Percentiles rank a stretch among this genome's conserved stretches.
Evolutionary conservation across 2,329 filamentous ascomycete genomes (phyloP).

Genomic region (Talaromyces sp.): DNA sequence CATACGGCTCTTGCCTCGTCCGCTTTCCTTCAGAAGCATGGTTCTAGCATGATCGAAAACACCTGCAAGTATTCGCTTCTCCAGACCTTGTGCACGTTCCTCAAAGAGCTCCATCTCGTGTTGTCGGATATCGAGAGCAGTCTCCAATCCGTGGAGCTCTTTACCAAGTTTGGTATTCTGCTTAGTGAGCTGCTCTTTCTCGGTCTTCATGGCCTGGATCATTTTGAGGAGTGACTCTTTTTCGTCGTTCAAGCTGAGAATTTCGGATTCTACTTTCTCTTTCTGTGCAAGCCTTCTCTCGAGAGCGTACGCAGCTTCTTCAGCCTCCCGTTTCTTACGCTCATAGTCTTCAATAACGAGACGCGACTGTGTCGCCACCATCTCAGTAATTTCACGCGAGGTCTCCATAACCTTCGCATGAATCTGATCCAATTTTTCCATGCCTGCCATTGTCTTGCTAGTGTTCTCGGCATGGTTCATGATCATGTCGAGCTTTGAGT

Average conservation of each 20-base stretch:
- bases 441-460: slow-evolving; percentile 67
- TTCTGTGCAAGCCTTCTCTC: slow-evolving; percentile 70
- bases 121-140: slow-evolving; percentile 78
- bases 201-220: slow-evolving; percentile 46
- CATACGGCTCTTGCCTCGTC: slow-evolving; percentile 51
- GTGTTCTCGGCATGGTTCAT: slow-evolving; percentile 53
- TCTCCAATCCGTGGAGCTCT: slow-evolving; percentile 87
- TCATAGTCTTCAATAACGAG: slow-evolving; percentile 74
- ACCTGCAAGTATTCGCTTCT: slow-evolving; percentile 88
- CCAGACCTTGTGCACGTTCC: slow-evolving; percentile 77
- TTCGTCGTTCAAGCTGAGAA: slow-evolving; percentile 53
- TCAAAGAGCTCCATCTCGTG: slow-evolving; percentile 94
- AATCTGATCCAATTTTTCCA: slow-evolving; percentile 82
- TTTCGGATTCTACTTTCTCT: slow-evolving; percentile 56
- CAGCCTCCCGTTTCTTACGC: slow-evolving; percentile 71
- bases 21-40: slow-evolving; percentile 70
- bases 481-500: slow-evolving; percentile 55
- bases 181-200: slow-evolving; percentile 65
- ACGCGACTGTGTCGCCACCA: slow-evolving; percentile 72
- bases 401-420: slow-evolving; percentile 82
- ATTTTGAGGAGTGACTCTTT: slow-evolving; percentile 60
- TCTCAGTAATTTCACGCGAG: slow-evolving; percentile 77
- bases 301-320: slow-evolving; percentile 75
- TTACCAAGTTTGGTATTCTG: slow-evolving; percentile 78
- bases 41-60: slow-evolving; percentile 90